These are phyloP conservation scores for Turritis glabra DNA, from an alignment of 345 rosid species.

Conservation along the genomic window DNA sequence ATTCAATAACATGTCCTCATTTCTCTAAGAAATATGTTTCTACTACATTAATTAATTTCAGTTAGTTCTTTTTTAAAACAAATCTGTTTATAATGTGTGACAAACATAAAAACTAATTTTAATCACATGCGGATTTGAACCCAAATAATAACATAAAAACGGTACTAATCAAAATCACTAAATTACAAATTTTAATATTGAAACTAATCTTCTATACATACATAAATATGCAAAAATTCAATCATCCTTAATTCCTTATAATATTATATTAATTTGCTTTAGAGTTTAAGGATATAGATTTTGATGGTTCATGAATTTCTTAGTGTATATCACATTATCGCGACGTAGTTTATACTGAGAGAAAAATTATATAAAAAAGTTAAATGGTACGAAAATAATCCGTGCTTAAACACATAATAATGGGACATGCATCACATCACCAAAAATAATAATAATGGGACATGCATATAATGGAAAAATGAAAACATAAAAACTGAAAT, in stretches of 20 bases:
- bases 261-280: neutral
- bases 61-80: neutral
- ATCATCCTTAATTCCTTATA: neutral
- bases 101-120: neutral
- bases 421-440: neutral
- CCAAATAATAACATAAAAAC: neutral
- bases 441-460: neutral
- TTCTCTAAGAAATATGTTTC: neutral
- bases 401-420: neutral
- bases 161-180: neutral
- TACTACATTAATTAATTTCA: neutral
- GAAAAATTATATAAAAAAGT: neutral
- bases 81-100: neutral
- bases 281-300: neutral
- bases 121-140: neutral
- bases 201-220: neutral
- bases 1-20: slow-evolving; percentile 5
- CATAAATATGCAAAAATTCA: neutral
- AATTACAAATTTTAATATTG: neutral
- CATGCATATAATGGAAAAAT: neutral
- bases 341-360: neutral
- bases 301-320: neutral
- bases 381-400: neutral
- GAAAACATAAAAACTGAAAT: neutral
- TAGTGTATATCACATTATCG: neutral